A percentile compares a stretch with the other conserved stretches of the same genome.
Conservation (phyloP, 306 rosid species). For the Trifolium fragiferum region DNA sequence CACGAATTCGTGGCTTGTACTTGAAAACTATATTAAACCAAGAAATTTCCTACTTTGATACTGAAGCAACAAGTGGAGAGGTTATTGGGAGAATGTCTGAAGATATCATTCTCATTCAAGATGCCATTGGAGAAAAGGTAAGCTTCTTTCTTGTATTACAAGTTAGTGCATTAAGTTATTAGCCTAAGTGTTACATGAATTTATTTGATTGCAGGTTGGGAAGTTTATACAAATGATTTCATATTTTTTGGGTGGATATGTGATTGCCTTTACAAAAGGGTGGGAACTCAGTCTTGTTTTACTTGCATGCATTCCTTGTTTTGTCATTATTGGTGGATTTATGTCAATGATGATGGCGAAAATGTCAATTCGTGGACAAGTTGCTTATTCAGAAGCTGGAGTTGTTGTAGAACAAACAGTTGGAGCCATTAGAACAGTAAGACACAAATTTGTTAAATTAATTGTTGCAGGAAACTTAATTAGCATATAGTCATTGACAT, state of each 20-base stretch:
- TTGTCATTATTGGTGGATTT: slow-evolving; percentile 60
- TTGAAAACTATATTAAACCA: slow-evolving; percentile 77
- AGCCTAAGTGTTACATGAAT: too few relatives aligned
- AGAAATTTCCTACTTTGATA: slow-evolving; percentile 83
- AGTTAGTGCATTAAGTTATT: neutral
- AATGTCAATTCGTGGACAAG: slow-evolving; percentile 78
- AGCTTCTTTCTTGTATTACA: slow-evolving; percentile 7
- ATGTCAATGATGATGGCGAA: slow-evolving; percentile 51
- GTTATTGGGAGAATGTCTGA: slow-evolving; percentile 90
- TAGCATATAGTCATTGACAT: slow-evolving; percentile 9
- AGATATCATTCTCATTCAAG: slow-evolving; percentile 87
- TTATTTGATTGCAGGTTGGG: slow-evolving; percentile 64
- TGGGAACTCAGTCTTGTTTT: slow-evolving; percentile 71
- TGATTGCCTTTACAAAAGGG: slow-evolving; percentile 67
- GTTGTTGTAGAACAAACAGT: slow-evolving; percentile 79
- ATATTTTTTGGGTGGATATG: slow-evolving; percentile 73
- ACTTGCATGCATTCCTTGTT: slow-evolving; percentile 64
- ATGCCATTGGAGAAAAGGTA: slow-evolving; percentile 92
- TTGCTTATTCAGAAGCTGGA: slow-evolving; percentile 89
- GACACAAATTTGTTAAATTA: neutral
- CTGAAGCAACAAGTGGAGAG: slow-evolving; percentile 79
- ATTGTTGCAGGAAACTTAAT: neutral
- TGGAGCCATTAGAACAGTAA: slow-evolving; percentile 83
- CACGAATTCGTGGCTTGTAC: slow-evolving; percentile 73
- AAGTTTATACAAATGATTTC: slow-evolving; percentile 73